These are phyloP conservation scores for Solanum appendiculatum DNA, from an alignment of 257 asterid species.

Conservation along the genomic window DNA sequence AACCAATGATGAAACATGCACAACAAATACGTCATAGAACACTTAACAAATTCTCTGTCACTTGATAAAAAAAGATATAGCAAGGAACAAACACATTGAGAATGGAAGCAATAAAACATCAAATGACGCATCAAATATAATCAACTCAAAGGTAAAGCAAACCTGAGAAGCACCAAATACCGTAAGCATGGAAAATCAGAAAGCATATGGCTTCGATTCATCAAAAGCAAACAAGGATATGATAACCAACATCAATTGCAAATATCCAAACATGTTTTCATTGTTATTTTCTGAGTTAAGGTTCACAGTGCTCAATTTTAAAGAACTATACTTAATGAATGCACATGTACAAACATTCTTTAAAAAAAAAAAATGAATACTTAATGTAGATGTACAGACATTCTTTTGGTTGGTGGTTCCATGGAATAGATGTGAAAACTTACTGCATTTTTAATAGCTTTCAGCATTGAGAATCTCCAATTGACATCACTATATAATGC, in stretches of 20 bases:
- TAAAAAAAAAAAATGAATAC: background rate
- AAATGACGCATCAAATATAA: background rate
- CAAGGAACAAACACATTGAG: background rate
- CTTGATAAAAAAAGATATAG: background rate
- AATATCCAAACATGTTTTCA: background rate
- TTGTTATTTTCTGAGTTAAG: background rate
- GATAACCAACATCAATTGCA: background rate
- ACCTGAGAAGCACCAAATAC: background rate
- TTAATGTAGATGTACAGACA: background rate
- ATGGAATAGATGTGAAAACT: constrained; percentile 14
- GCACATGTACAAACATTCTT: background rate
- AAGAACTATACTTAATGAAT: background rate
- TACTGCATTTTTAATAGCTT: constrained; percentile 58
- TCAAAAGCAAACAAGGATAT: background rate
- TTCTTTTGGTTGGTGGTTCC: background rate
- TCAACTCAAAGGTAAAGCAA: background rate
- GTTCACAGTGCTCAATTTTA: background rate
- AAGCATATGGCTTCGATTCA: background rate
- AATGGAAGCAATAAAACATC: background rate
- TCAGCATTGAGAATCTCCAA: constrained; percentile 70
- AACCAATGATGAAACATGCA: background rate
- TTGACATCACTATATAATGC: constrained; percentile 56
- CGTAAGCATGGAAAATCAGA: background rate
- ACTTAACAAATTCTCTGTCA: background rate
- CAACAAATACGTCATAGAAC: background rate